These are phyloP conservation scores for Termitomyces sp. DNA, from an alignment of 768 basidiomycete species.

Conservation along the genomic window DNA sequence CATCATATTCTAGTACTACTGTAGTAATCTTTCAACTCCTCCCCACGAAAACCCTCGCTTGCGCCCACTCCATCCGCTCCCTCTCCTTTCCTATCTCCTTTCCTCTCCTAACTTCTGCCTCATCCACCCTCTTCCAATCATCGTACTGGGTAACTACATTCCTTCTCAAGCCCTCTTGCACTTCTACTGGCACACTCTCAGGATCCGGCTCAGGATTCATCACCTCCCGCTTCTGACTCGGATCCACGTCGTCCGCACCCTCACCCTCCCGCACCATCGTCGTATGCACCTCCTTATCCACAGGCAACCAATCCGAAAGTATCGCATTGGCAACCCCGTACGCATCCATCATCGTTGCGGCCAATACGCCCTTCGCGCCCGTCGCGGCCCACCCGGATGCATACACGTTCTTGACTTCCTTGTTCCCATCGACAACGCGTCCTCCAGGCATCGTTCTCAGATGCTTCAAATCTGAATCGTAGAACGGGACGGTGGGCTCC, in stretches of 20 bases:
- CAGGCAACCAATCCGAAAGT: constrained; percentile 47
- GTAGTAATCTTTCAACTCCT: neutral
- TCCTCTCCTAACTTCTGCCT: constrained; percentile 66
- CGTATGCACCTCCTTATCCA: neutral
- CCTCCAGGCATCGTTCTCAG: constrained; percentile 52
- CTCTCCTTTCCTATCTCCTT: constrained; percentile 59
- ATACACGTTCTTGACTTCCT: constrained; percentile 61
- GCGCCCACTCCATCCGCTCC: constrained; percentile 73
- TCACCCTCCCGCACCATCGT: neutral
- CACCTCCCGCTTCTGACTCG: constrained; percentile 15
- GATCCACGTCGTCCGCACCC: constrained; percentile 3
- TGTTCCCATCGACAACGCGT: constrained; percentile 31
- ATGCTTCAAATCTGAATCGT: constrained; percentile 51
- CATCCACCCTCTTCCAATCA: constrained; percentile 75
- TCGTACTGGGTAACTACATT: constrained; percentile 55
- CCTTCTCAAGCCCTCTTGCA: constrained; percentile 35
- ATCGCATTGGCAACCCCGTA: constrained; percentile 75
- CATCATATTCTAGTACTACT: neutral
- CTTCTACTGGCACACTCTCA: constrained; percentile 48
- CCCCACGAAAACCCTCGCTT: constrained; percentile 33
- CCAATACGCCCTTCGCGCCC: constrained; percentile 89
- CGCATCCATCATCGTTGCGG: constrained; percentile 90
- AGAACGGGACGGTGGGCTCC: constrained; percentile 58
- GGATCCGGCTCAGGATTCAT: constrained; percentile 34
- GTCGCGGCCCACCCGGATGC: constrained; percentile 92